These are phyloP conservation scores for Myriosclerotinia curreyana DNA, from an alignment of 2,329 filamentous ascomycete genomes.

Conservation along the genomic window DNA sequence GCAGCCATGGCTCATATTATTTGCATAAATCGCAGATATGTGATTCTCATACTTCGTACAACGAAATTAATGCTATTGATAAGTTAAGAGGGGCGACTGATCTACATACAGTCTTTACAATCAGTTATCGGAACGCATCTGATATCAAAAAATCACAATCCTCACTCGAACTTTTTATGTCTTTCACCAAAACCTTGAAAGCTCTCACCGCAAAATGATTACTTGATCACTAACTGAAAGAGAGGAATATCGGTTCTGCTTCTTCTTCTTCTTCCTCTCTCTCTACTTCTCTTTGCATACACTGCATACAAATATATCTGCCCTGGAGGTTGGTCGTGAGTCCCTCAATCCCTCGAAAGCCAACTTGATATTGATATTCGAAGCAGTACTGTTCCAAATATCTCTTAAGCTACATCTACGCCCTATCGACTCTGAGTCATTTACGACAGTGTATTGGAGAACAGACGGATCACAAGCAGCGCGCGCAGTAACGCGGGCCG, in stretches of 20 bases:
- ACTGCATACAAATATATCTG: background rate
- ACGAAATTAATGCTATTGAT: constrained; percentile 12
- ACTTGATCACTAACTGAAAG: constrained; percentile 13
- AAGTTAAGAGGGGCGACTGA: constrained; percentile 8
- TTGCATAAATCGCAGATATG: constrained; percentile 11
- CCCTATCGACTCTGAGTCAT: background rate
- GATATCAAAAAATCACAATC: background rate
- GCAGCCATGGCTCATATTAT: constrained; percentile 7
- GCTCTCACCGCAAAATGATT: constrained; percentile 20
- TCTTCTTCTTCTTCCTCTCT: constrained; percentile 16
- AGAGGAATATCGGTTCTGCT: constrained; percentile 13
- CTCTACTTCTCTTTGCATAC: background rate
- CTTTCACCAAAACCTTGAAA: constrained; percentile 6
- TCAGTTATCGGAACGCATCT: background rate
- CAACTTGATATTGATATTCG: constrained; percentile 2
- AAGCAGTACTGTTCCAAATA: background rate
- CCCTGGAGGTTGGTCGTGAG: constrained; percentile 7
- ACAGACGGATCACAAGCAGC: background rate
- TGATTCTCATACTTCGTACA: background rate
- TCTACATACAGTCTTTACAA: constrained; percentile 4
- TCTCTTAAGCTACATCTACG: background rate
- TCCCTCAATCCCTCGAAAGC: background rate
- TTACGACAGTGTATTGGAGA: background rate
- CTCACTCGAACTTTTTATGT: constrained; percentile 8
- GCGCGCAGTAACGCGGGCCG: background rate